phyloP scores from a whole-genome alignment of 805 yeast genomes.

The Wickerhamiella sergipiensis region DNA sequence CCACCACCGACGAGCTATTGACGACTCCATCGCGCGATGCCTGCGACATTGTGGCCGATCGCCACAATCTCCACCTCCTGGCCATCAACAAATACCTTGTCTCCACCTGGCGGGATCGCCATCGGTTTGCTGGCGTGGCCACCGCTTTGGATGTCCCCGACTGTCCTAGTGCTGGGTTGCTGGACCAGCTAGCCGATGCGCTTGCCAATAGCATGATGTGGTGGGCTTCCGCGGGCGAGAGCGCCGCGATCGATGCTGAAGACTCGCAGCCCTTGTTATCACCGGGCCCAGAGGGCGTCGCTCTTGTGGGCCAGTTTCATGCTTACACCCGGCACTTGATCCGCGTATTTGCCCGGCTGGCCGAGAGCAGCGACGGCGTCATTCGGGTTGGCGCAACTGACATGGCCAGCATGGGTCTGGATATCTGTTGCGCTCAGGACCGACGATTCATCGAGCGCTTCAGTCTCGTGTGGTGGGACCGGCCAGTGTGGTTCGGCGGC shows the following conservation, averaged over 20 bases:
- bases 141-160: slow-evolving; percentile 10
- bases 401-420: slow-evolving; percentile 43
- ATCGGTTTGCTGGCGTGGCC: slow-evolving; percentile 16
- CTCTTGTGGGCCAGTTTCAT: slow-evolving; percentile 40
- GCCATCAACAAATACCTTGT: neutral
- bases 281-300: slow-evolving; percentile 28
- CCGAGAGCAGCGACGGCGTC: slow-evolving; percentile 21
- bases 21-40: slow-evolving; percentile 22
- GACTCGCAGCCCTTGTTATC: slow-evolving; percentile 14
- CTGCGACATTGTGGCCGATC: slow-evolving; percentile 12
- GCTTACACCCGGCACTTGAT: slow-evolving; percentile 33
- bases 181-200: slow-evolving; percentile 13
- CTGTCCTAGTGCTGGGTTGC: slow-evolving; percentile 2
- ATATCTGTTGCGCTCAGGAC: slow-evolving; percentile 37
- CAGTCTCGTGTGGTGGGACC: slow-evolving; percentile 36
- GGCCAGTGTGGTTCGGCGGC: slow-evolving; percentile 29
- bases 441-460: slow-evolving; percentile 32
- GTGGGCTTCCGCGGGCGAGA: slow-evolving; percentile 83
- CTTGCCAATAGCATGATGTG: slow-evolving; percentile 43
- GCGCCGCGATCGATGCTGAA: slow-evolving; percentile 24
- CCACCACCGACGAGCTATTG: slow-evolving; percentile 54
- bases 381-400: slow-evolving; percentile 31
- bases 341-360: slow-evolving; percentile 26
- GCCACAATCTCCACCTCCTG: slow-evolving; percentile 1
- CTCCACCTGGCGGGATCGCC: slow-evolving; percentile 19